Evolutionary conservation across 768 basidiomycete species (phyloP).

Genomic region (Roridomyces roridus): DNA sequence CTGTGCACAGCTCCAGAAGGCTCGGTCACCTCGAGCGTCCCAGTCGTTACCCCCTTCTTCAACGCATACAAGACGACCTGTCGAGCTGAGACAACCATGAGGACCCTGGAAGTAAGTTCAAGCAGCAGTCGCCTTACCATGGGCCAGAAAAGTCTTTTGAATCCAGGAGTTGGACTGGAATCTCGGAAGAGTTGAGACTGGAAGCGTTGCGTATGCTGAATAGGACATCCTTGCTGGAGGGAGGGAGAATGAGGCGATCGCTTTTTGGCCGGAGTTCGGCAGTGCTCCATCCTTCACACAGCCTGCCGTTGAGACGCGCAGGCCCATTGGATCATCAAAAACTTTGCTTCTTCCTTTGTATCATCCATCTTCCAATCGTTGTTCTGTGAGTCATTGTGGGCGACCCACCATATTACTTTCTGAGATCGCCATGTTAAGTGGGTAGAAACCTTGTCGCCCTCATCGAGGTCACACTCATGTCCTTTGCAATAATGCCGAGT

Average conservation of each 20-base stretch:
- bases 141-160: neutral
- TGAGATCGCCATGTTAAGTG: no score
- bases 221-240: constrained; percentile 15
- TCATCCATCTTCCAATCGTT: no score
- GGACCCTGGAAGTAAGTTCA: neutral
- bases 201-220: constrained; percentile 15
- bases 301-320: no score
- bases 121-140: neutral
- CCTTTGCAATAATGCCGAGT: no score
- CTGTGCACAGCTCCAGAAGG: neutral
- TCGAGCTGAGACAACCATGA: neutral
- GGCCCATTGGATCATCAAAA: no score
- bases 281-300: no score
- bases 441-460: no score
- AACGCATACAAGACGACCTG: neutral
- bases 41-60: neutral
- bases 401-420: no score
- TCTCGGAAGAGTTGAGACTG: constrained; percentile 3
- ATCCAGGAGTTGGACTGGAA: neutral
- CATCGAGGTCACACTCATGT: no score
- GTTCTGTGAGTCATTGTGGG: no score
- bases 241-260: neutral
- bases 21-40: constrained; percentile 4
- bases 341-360: no score
- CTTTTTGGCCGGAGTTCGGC: neutral